phyloP scores from a whole-genome alignment of 768 basidiomycete genomes.

The Lactifluus volemus region DNA sequence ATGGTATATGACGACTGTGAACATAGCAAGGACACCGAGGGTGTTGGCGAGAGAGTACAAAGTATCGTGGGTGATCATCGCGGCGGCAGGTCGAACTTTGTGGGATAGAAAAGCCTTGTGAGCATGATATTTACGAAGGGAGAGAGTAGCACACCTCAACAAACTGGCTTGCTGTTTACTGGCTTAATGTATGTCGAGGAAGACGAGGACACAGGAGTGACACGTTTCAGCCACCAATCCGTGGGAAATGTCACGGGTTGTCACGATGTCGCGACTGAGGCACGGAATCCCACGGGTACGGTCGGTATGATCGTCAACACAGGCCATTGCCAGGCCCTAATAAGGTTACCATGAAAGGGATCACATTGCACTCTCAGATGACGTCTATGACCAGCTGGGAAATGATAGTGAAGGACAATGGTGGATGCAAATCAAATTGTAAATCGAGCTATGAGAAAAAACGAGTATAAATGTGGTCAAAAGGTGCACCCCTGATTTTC shows the following conservation, averaged over 20 bases:
- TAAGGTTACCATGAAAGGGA: no score
- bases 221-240: background rate
- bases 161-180: background rate
- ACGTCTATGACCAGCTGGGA: no score
- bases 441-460: no score
- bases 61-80: conserved; percentile 75
- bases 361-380: no score
- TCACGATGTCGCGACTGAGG: background rate
- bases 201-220: background rate
- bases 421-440: no score
- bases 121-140: background rate
- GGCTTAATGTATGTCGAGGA: background rate
- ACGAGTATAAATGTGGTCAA: background rate
- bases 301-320: no score
- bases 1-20: conserved; percentile 85
- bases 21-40: conserved; percentile 78
- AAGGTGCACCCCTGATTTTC: background rate
- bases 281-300: no score
- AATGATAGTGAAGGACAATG: no score
- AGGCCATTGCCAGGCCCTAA: no score
- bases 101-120: background rate
- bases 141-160: background rate
- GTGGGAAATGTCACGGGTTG: background rate
- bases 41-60: conserved; percentile 76
- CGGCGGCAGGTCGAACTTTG: background rate